A percentile compares a stretch with the other conserved stretches of the same genome.
Evolutionary conservation across 176 grass and related monocot species (phyloP).

Genomic region (Musa troglodytarum): DNA sequence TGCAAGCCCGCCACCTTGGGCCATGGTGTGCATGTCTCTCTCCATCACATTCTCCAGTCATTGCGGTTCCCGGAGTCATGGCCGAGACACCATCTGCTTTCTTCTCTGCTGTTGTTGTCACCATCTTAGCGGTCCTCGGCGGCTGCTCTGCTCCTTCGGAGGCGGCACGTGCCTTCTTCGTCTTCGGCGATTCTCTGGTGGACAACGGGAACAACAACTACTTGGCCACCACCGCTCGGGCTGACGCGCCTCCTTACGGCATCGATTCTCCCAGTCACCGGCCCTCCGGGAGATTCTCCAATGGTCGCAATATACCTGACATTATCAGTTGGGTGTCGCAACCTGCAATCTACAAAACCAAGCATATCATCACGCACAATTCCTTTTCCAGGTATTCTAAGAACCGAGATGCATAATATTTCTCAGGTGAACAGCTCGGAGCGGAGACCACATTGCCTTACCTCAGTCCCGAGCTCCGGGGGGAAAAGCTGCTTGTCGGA

Average conservation of each 20-base stretch:
- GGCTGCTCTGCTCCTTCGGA: background rate
- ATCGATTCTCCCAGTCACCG: constrained; percentile 59
- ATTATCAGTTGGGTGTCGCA: constrained; percentile 57
- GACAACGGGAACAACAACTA: constrained; percentile 97
- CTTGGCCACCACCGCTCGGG: constrained; percentile 51
- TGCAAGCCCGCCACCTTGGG: background rate
- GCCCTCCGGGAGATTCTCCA: constrained; percentile 64
- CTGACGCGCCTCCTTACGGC: constrained; percentile 76
- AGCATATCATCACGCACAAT: background rate
- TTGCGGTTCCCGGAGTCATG: background rate
- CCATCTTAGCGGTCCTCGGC: background rate
- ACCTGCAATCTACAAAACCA: background rate
- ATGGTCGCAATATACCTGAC: constrained; percentile 77
- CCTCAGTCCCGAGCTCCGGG: constrained; percentile 65
- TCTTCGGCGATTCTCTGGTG: constrained; percentile 92
- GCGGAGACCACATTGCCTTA: constrained; percentile 56
- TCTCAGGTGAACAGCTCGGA: constrained; percentile 66
- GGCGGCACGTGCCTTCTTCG: constrained; percentile 77
- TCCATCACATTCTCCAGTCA: background rate
- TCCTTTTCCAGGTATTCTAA: background rate
- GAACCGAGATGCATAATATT: background rate
- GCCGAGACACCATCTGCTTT: background rate
- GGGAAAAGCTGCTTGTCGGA: constrained; percentile 67
- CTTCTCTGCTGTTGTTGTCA: background rate
- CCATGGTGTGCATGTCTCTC: background rate